These are phyloP conservation scores for Selaginella tamariscina DNA, from an alignment of 75 land plant species.

Conservation along the genomic window DNA sequence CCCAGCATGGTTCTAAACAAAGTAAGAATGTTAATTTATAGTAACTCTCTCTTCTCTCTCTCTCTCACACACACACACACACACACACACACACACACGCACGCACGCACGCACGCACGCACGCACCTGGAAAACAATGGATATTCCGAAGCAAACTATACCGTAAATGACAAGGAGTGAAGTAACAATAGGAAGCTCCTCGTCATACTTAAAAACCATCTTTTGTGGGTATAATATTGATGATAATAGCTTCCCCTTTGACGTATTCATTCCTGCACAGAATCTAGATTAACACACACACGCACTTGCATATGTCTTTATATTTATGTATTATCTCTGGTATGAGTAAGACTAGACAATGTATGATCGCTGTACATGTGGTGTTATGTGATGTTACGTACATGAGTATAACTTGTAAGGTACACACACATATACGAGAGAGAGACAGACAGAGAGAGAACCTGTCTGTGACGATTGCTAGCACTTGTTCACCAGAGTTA, in stretches of 20 bases:
- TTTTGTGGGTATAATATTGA: slow-evolving; percentile 32
- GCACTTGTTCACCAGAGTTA: slow-evolving; percentile 18
- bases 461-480: slow-evolving; percentile 36
- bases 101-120: too few relatives aligned
- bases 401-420: too few relatives aligned
- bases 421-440: too few relatives aligned
- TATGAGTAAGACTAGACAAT: too few relatives aligned
- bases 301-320: too few relatives aligned
- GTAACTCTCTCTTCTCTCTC: too few relatives aligned
- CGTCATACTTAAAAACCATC: slow-evolving; percentile 37
- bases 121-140: slow-evolving; percentile 31
- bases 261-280: slow-evolving; percentile 27
- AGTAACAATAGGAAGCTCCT: slow-evolving; percentile 32
- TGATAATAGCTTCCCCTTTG: slow-evolving; percentile 28
- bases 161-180: slow-evolving; percentile 25
- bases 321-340: too few relatives aligned
- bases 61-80: too few relatives aligned
- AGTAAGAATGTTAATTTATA: too few relatives aligned
- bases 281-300: background rate
- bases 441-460: background rate
- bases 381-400: too few relatives aligned
- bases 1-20: slow-evolving; percentile 26
- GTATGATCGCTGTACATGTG: too few relatives aligned
- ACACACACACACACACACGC: too few relatives aligned
- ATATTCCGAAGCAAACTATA: slow-evolving; percentile 26